phyloP scores from a whole-genome alignment of 805 yeast genomes.

The Candida qinlingensis region DNA sequence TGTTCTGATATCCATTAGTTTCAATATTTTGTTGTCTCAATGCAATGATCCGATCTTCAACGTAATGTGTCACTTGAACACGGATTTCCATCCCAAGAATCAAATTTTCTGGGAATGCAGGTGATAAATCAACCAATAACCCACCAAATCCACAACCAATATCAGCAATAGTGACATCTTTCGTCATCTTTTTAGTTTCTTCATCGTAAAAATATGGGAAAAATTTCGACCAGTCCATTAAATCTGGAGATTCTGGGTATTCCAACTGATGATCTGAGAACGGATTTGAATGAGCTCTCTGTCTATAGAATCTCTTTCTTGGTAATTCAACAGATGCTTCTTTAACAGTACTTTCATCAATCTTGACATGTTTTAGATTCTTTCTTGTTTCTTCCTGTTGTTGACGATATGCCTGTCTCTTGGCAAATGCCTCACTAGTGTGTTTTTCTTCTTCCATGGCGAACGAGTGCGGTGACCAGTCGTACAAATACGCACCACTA shows the following conservation, averaged over 20 bases:
- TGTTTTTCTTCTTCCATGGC: constrained; percentile 8
- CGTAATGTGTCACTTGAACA: constrained; percentile 95
- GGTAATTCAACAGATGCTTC: constrained; percentile 49
- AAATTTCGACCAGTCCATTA: constrained; percentile 81
- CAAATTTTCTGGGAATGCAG: constrained; percentile 65
- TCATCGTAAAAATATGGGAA: constrained; percentile 59
- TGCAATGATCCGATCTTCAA: constrained; percentile 91
- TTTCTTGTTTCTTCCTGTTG: constrained; percentile 46
- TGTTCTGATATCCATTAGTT: constrained; percentile 61
- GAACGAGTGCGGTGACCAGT: too few relatives aligned
- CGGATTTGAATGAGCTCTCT: constrained; percentile 96
- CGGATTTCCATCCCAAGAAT: constrained; percentile 96
- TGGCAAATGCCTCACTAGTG: constrained; percentile 22
- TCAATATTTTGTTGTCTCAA: constrained; percentile 46
- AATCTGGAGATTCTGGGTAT: constrained; percentile 75
- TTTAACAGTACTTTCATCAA: constrained; percentile 30
- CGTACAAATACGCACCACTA: too few relatives aligned
- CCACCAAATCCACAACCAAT: constrained; percentile 99
- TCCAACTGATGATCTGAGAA: constrained; percentile 92
- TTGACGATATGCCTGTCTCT: constrained; percentile 35
- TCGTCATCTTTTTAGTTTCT: constrained; percentile 35
- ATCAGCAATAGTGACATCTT: constrained; percentile 82
- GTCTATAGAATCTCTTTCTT: constrained; percentile 83
- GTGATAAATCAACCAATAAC: constrained; percentile 70
- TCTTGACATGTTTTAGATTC: constrained; percentile 41